A percentile compares a stretch with the other conserved stretches of the same genome.
These are phyloP conservation scores for Fusarium sp. DNA, from an alignment of 2,329 filamentous ascomycete genomes.

Conservation along the genomic window DNA sequence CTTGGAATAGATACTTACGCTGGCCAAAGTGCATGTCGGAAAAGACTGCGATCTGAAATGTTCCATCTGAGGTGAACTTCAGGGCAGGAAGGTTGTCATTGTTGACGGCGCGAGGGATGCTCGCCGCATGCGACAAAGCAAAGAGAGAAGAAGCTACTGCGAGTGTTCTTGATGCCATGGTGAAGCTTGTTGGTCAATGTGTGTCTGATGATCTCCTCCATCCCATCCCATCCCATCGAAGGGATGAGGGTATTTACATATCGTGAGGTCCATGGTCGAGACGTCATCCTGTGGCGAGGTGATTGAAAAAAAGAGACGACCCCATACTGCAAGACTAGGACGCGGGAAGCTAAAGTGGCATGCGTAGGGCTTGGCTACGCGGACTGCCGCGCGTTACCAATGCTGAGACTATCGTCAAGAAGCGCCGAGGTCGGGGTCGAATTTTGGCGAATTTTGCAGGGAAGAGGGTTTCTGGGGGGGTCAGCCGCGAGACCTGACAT, in stretches of 20 bases:
- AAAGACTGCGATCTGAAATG: constrained; percentile 38
- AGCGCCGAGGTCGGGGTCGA: neutral
- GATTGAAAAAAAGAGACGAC: neutral
- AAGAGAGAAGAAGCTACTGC: constrained; percentile 4
- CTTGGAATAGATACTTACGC: constrained; percentile 8
- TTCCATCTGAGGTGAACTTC: constrained; percentile 30
- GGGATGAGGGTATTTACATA: constrained; percentile 16
- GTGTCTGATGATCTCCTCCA: neutral
- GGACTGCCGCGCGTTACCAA: constrained; percentile 2
- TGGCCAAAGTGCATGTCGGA: constrained; percentile 40
- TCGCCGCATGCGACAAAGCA: constrained; percentile 3
- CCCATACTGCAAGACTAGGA: neutral
- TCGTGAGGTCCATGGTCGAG: constrained; percentile 5
- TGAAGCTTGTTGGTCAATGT: neutral
- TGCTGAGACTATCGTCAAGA: neutral
- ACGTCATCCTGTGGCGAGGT: constrained; percentile 3
- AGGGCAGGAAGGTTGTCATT: constrained; percentile 28
- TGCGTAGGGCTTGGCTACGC: neutral
- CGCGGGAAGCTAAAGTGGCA: neutral
- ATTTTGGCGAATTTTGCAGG: neutral
- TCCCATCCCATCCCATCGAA: neutral
- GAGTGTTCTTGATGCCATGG: constrained; percentile 5
- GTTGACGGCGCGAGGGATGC: constrained; percentile 8
- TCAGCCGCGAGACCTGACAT: neutral
- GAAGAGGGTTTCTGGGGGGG: neutral